Conservation (phyloP, 208 protist species). For the Chromosphaera perkinsii region DNA sequence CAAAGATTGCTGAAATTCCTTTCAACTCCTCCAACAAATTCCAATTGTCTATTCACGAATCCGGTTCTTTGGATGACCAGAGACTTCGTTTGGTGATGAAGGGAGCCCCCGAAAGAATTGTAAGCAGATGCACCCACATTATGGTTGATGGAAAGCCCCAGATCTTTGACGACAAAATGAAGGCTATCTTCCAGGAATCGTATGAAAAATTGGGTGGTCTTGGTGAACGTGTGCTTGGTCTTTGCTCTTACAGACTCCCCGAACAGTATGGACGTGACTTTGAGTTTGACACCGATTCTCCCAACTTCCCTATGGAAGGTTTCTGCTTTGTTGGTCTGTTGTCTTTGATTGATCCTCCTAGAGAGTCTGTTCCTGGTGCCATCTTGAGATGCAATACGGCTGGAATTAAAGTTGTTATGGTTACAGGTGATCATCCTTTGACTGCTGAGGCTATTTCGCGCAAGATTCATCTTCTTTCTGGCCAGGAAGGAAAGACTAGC, state of each 20-base stretch:
- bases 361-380: constrained; percentile 52
- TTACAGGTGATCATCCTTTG: constrained; percentile 89
- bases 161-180: neutral
- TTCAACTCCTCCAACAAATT: constrained; percentile 76
- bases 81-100: constrained; percentile 70
- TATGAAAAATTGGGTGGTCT: constrained; percentile 44
- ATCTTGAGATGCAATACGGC: constrained; percentile 62
- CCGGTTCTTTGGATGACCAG: constrained; percentile 19
- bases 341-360: constrained; percentile 76
- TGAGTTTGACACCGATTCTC: constrained; percentile 20
- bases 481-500: neutral
- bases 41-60: constrained; percentile 35
- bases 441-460: constrained; percentile 88
- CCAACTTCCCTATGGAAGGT: constrained; percentile 39
- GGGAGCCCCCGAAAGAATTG: constrained; percentile 82
- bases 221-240: constrained; percentile 64
- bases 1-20: constrained; percentile 58
- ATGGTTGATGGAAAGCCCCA: constrained; percentile 51
- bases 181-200: neutral
- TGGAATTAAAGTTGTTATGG: constrained; percentile 82
- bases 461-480: constrained; percentile 75
- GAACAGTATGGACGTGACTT: constrained; percentile 18
- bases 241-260: constrained; percentile 28
- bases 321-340: constrained; percentile 72
- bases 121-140: constrained; percentile 69